These are phyloP conservation scores for Fusarium secorum DNA, from an alignment of 2,329 filamentous ascomycete genomes.

Conservation along the genomic window DNA sequence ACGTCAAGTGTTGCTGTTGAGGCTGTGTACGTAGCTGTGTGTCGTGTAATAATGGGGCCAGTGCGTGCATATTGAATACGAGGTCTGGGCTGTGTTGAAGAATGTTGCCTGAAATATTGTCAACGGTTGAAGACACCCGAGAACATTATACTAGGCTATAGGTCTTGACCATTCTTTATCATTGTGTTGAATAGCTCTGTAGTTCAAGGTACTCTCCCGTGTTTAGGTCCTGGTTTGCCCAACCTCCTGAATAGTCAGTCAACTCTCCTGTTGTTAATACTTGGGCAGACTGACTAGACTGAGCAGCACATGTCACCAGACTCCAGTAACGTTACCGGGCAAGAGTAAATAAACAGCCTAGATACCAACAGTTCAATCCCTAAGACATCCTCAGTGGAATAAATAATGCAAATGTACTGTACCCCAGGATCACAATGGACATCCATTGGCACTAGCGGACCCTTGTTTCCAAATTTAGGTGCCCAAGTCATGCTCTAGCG, in stretches of 20 bases:
- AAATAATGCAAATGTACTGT: neutral
- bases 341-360: neutral
- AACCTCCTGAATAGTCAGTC: neutral
- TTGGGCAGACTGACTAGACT: neutral
- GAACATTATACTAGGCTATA: no score
- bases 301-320: neutral
- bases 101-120: neutral
- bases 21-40: conserved; percentile 11
- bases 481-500: conserved; percentile 3
- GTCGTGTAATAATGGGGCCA: neutral
- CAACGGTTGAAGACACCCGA: neutral
- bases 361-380: neutral
- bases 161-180: neutral
- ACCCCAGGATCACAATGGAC: conserved; percentile 13
- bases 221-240: neutral
- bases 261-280: neutral
- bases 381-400: neutral
- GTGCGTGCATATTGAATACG: conserved; percentile 15
- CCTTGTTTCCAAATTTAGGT: conserved; percentile 30
- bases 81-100: conserved; percentile 1
- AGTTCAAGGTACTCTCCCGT: neutral
- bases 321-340: neutral
- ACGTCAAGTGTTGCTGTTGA: neutral
- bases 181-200: neutral
- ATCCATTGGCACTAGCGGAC: neutral